phyloP scores from a whole-genome alignment of 73 alveolate species.

The Blepharisma stoltei region DNA sequence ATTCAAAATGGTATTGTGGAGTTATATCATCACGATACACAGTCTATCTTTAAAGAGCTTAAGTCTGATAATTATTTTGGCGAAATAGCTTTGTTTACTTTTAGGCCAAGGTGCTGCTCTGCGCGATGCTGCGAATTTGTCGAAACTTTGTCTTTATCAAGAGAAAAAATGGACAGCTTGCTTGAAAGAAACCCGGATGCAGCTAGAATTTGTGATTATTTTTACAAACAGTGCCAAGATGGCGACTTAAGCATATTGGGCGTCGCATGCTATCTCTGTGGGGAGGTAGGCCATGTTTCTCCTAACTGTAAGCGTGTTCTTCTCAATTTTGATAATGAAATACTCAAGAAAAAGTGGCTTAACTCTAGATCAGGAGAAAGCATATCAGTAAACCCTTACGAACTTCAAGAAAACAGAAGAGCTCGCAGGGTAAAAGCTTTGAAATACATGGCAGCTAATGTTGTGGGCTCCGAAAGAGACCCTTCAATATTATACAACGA shows the following conservation, averaged over 20 bases:
- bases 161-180: constrained; percentile 18
- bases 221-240: constrained; percentile 6
- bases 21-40: constrained; percentile 44
- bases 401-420: neutral
- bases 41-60: constrained; percentile 54
- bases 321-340: neutral
- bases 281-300: constrained; percentile 27
- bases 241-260: neutral
- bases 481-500: neutral
- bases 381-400: neutral
- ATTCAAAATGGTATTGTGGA: constrained; percentile 62
- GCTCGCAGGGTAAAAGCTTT: neutral
- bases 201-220: constrained; percentile 10
- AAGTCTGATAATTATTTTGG: constrained; percentile 54
- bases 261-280: constrained; percentile 14
- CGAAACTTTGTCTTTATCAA: neutral
- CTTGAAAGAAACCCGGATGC: constrained; percentile 35
- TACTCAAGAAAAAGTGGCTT: neutral
- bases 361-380: neutral
- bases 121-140: constrained; percentile 21
- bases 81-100: constrained; percentile 52
- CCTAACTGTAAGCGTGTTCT: neutral
- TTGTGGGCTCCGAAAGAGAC: neutral
- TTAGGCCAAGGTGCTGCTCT: constrained; percentile 16
- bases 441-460: neutral